These are phyloP conservation scores for Blastobotrys apis DNA, from an alignment of 1,139 yeast species.

Conservation along the genomic window DNA sequence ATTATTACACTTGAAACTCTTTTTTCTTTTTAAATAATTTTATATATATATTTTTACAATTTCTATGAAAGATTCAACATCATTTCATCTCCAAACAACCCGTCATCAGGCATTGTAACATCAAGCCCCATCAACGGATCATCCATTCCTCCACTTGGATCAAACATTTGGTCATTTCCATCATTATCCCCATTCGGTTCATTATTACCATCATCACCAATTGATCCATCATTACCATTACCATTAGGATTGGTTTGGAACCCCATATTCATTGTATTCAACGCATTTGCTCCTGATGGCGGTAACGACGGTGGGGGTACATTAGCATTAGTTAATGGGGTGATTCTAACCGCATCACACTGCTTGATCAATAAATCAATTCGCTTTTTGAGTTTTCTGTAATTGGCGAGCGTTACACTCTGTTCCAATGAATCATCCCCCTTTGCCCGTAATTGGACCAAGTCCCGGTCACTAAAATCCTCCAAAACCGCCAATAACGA, in stretches of 20 bases:
- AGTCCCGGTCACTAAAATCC: slow-evolving; percentile 7
- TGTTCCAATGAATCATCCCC: neutral
- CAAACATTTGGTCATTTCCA: neutral
- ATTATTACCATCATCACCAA: neutral
- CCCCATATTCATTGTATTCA: no score
- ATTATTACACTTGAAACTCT: no score
- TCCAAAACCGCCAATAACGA: slow-evolving; percentile 7
- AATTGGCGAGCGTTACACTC: slow-evolving; percentile 1
- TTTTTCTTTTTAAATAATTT: no score
- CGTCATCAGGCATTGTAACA: slow-evolving; percentile 12
- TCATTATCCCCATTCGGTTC: neutral
- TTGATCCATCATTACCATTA: neutral
- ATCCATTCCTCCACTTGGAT: slow-evolving; percentile 3
- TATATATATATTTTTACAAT: neutral
- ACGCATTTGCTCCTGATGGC: slow-evolving; percentile 1
- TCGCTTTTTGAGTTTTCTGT: slow-evolving; percentile 5
- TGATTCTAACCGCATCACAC: slow-evolving; percentile 5
- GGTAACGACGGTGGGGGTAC: slow-evolving; percentile 9
- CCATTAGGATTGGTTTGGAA: no score
- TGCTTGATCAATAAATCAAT: slow-evolving; percentile 13
- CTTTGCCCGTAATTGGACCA: slow-evolving; percentile 2
- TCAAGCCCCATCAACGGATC: slow-evolving; percentile 13
- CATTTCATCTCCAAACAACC: slow-evolving; percentile 16
- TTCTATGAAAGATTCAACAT: slow-evolving; percentile 12
- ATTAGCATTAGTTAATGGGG: slow-evolving; percentile 1